phyloP scores from a whole-genome alignment of 495 filamentous ascomycete species.

The Annulohypoxylon stygium region DNA sequence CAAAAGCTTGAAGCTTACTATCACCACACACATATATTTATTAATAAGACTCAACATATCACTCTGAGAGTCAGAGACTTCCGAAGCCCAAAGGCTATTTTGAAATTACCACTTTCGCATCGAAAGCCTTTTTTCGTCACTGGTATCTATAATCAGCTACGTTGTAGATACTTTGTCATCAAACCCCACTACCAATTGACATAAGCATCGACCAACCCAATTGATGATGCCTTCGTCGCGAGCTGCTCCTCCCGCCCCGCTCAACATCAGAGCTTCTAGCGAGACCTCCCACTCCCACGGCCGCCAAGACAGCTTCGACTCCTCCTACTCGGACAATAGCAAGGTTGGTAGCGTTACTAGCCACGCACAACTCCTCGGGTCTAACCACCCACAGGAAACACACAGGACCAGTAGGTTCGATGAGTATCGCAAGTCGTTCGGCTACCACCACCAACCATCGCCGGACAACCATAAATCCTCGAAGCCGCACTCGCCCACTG shows the following conservation, averaged over 20 bases:
- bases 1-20: conserved; percentile 40
- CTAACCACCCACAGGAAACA: conserved; percentile 35
- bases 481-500: conserved; percentile 48
- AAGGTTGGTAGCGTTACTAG: conserved; percentile 40
- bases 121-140: not conserved
- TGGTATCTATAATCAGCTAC: not conserved
- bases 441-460: conserved; percentile 17
- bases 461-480: conserved; percentile 24
- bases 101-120: not conserved
- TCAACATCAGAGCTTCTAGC: conserved; percentile 26
- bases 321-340: conserved; percentile 39
- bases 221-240: conserved; percentile 40
- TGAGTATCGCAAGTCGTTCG: conserved; percentile 20
- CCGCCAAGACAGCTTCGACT: conserved; percentile 46
- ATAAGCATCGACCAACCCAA: conserved; percentile 1
- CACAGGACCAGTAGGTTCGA: conserved; percentile 24
- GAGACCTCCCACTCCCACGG: conserved; percentile 27
- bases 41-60: conserved; percentile 23
- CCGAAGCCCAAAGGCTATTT: not conserved
- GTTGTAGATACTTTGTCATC: not conserved
- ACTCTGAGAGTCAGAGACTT: not conserved
- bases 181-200: conserved; percentile 5
- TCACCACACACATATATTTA: not conserved
- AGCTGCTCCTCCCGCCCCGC: conserved; percentile 23
- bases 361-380: not conserved